These are phyloP conservation scores for Adansonia rubrostipa DNA, from an alignment of 441 rosid species.

Conservation along the genomic window DNA sequence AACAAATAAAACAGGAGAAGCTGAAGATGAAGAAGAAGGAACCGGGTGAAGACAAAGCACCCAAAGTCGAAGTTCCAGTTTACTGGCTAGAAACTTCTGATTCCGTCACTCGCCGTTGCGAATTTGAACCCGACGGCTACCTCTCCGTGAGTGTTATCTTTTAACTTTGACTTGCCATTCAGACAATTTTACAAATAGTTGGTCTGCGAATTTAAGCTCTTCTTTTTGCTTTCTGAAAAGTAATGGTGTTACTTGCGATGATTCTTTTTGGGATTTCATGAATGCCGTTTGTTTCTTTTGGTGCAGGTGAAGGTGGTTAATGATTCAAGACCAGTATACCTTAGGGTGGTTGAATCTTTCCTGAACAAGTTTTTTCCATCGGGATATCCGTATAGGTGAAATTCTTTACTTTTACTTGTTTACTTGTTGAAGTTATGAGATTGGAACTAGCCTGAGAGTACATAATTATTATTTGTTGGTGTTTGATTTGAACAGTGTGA, in stretches of 20 bases:
- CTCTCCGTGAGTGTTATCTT: conserved; percentile 60
- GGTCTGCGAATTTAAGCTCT: conserved; percentile 13
- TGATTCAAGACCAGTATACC: conserved; percentile 68
- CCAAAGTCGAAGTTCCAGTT: conserved; percentile 43
- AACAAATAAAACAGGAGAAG: conserved; percentile 46
- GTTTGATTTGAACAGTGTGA: conserved; percentile 61
- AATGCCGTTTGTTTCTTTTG: not conserved
- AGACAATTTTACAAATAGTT: conserved; percentile 29
- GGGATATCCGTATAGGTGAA: conserved; percentile 91
- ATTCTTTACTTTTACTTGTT: conserved; percentile 13
- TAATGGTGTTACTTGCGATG: not conserved
- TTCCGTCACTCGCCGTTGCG: conserved; percentile 65
- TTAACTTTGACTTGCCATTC: not conserved
- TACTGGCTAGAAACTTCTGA: conserved; percentile 77
- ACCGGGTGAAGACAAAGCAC: conserved; percentile 38
- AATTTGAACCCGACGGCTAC: conserved; percentile 69
- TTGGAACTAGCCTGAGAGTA: not conserved
- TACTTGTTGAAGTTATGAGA: not conserved
- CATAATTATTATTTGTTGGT: conserved; percentile 21
- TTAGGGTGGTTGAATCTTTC: conserved; percentile 71
- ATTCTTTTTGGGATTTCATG: not conserved
- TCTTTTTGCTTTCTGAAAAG: not conserved
- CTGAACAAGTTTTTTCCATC: conserved; percentile 86
- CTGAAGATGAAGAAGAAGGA: conserved; percentile 60
- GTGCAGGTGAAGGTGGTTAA: conserved; percentile 71